These are phyloP conservation scores for Didymellaceae sp. DNA, from an alignment of 2,329 filamentous ascomycete species.

Conservation along the genomic window DNA sequence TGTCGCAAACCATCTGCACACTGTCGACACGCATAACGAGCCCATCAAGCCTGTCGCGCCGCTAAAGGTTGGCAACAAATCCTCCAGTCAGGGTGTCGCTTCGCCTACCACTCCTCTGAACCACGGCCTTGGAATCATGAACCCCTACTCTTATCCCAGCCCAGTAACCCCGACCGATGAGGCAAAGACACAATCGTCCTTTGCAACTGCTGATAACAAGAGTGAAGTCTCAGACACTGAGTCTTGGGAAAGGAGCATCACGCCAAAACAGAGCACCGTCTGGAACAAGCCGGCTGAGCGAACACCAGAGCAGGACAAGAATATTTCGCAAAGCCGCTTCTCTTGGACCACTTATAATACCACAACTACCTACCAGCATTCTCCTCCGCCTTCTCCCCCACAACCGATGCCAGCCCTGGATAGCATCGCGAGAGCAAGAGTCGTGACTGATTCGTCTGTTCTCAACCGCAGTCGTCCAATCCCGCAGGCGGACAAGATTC, in stretches of 20 bases:
- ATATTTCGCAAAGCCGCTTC: slow-evolving; percentile 34
- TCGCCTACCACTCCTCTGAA: slow-evolving; percentile 39
- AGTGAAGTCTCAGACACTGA: slow-evolving; percentile 22
- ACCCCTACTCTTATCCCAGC: slow-evolving; percentile 36
- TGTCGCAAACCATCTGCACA: slow-evolving; percentile 35
- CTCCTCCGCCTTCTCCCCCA: slow-evolving; percentile 52
- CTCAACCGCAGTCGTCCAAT: slow-evolving; percentile 44
- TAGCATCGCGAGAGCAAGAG: slow-evolving; percentile 16
- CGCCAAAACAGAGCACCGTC: slow-evolving; percentile 35
- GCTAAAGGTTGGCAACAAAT: slow-evolving; percentile 50
- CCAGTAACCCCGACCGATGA: slow-evolving; percentile 38
- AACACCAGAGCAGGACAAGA: slow-evolving; percentile 31
- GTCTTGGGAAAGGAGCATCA: slow-evolving; percentile 27
- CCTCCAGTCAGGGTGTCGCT: slow-evolving; percentile 43
- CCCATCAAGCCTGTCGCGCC: slow-evolving; percentile 53
- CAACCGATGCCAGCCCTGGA: slow-evolving; percentile 41
- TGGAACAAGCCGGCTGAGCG: slow-evolving; percentile 28
- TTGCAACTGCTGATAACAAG: slow-evolving; percentile 15
- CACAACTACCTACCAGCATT: slow-evolving; percentile 49
- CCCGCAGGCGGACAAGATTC: slow-evolving; percentile 31
- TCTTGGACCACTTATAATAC: slow-evolving; percentile 46
- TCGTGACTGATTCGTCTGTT: slow-evolving; percentile 38
- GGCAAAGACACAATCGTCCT: slow-evolving; percentile 23
- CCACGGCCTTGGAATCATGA: slow-evolving; percentile 32
- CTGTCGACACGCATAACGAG: slow-evolving; percentile 41